Evolutionary conservation across 768 basidiomycete species (phyloP), one percentile per base, ranked within the genome.

Genomic region (Termitomyces sp.): DNA sequence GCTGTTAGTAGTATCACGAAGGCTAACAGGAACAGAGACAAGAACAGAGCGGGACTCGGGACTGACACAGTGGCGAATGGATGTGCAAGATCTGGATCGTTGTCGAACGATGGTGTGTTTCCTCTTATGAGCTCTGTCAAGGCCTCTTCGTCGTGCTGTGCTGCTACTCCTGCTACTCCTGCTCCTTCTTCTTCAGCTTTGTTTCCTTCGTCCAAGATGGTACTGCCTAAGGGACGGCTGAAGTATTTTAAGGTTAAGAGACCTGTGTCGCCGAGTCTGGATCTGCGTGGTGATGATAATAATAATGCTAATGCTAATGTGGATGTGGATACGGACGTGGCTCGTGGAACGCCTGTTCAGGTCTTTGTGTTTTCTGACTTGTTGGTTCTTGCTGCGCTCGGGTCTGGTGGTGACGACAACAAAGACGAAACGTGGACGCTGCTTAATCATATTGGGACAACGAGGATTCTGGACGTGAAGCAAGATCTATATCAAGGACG

Each of bases 321-420:
- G 10, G 6, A 28, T 10, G 23, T 12, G 39, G 2, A 21, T 21
- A 5, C 3, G 40, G 19, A 30, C 10, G 9, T 21, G 9, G 9
- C 40, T 10, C 37, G 27, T 44, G 56, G 49, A 43, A 58, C 62
- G 21, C 60, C 64, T 57, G 65, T 73, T 17, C 72, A 72, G 59
- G 72, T 66, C 39, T 75, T 77, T 19, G 53, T 66, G 14, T 90
- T 92, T 69, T 81, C 81, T 17, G 90, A 94, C 67, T 55, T 92
- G 32, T 66, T 89, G 47, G 61, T 92, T n/a, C 66, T 91, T 28
- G 79, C 82, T 17, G 70, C 70, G 23, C 70, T 73, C n/a, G 59
- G 58, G 1, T 59, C 55, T 17, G 56, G 10, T 11, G 17, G 8
- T 12, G 17, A 10, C 17, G 14, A 39, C 3, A 21, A 14, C 2